These are phyloP conservation scores for Nitzschia putrida DNA, from an alignment of 108 stramenopile species.

Conservation along the genomic window DNA sequence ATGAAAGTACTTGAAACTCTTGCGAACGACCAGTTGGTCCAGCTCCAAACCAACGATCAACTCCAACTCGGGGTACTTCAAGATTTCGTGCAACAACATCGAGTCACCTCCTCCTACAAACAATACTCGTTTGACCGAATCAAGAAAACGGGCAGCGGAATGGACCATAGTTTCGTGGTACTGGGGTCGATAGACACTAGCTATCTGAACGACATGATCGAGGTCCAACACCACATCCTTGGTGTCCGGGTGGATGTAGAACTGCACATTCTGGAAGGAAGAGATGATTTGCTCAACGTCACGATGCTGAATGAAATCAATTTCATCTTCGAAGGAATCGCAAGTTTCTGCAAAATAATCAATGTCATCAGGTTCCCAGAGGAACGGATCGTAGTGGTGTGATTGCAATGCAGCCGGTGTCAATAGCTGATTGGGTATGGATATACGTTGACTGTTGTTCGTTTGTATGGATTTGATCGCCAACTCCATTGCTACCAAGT, in stretches of 20 bases:
- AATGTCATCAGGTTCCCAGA: slow-evolving; percentile 8
- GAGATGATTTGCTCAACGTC: slow-evolving; percentile 13
- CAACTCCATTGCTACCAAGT: slow-evolving; percentile 14
- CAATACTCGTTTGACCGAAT: slow-evolving; percentile 55
- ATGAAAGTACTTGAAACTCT: slow-evolving; percentile 70
- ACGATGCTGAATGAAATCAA: slow-evolving; percentile 8
- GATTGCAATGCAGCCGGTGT: neutral
- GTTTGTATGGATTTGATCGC: neutral
- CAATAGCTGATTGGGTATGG: too few relatives aligned
- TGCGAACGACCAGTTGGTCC: slow-evolving; percentile 77
- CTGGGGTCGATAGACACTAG: slow-evolving; percentile 68
- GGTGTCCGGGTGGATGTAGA: slow-evolving; percentile 24
- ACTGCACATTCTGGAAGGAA: slow-evolving; percentile 49
- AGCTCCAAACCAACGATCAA: slow-evolving; percentile 80
- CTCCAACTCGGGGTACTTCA: slow-evolving; percentile 84
- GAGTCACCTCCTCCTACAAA: slow-evolving; percentile 88
- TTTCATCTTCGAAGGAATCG: slow-evolving; percentile 3
- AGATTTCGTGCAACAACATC: slow-evolving; percentile 78
- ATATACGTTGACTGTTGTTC: too few relatives aligned
- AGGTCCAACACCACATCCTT: slow-evolving; percentile 50
- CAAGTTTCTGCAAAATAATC: slow-evolving; percentile 18
- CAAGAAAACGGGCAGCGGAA: slow-evolving; percentile 66
- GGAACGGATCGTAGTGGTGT: slow-evolving; percentile 23
- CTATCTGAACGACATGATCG: slow-evolving; percentile 70
- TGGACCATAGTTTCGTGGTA: slow-evolving; percentile 78